Conservation (phyloP, 208 protist species). For the Leishmania gerbilli region DNA sequence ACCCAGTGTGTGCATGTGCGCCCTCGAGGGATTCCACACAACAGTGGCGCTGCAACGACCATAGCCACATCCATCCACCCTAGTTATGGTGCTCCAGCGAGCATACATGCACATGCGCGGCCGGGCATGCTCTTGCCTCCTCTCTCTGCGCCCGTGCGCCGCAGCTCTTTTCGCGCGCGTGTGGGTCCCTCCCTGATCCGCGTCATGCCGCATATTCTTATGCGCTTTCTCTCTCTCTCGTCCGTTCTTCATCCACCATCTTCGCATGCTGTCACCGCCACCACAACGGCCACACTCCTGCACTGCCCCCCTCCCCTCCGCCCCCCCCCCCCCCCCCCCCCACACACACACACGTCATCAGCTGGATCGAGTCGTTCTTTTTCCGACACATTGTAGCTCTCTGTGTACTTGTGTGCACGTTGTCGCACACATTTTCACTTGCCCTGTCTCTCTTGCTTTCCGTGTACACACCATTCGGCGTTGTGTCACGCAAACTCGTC, state of each 20-base stretch:
- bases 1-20: neutral
- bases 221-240: neutral
- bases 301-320: neutral
- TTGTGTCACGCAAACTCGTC: neutral
- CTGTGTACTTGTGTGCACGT: neutral
- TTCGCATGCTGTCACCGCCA: neutral
- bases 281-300: neutral
- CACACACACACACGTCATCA: neutral
- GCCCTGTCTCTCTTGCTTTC: neutral
- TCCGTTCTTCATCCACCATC: neutral
- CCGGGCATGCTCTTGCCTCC: neutral
- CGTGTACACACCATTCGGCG: neutral
- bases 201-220: neutral
- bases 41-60: neutral
- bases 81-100: neutral
- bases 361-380: neutral
- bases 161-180: neutral
- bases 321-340: too few relatives aligned
- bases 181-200: neutral
- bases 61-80: neutral
- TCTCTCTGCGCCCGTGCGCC: neutral
- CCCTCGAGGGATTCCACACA: neutral
- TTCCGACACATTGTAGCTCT: neutral
- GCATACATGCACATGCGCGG: neutral
- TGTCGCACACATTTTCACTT: neutral